Percentiles rank a stretch among this genome's conserved stretches.
These are phyloP conservation scores for Mycena latifolia DNA, from an alignment of 768 basidiomycete genomes.

Conservation along the genomic window DNA sequence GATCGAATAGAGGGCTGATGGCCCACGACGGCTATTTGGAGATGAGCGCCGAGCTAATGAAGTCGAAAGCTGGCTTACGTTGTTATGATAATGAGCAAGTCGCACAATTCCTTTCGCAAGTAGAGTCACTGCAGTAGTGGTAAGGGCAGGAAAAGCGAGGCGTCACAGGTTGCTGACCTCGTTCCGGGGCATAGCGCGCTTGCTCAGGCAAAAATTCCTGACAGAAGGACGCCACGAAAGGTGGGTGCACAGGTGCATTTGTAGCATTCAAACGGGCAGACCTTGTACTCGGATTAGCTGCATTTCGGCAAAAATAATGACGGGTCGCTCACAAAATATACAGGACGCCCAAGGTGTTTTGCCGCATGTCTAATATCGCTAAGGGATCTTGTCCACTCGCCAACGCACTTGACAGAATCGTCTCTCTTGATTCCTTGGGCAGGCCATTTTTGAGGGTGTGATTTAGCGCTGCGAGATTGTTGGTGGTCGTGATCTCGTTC, in stretches of 20 bases:
- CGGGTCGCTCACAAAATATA: constrained; percentile 74
- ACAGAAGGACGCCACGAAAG: constrained; percentile 70
- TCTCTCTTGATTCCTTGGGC: constrained; percentile 70
- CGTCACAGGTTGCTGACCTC: constrained; percentile 58
- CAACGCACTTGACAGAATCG: constrained; percentile 65
- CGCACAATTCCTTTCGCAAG: constrained; percentile 75
- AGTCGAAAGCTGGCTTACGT: constrained; percentile 56
- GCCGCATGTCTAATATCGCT: constrained; percentile 62
- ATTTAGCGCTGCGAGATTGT: constrained; percentile 52
- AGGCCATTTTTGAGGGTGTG: constrained; percentile 59
- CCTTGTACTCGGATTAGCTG: constrained; percentile 47
- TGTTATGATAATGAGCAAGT: constrained; percentile 59
- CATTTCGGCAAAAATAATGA: background rate
- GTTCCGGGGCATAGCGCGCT: constrained; percentile 76
- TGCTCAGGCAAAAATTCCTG: constrained; percentile 70
- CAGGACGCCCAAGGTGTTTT: constrained; percentile 74
- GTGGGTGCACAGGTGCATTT: constrained; percentile 54
- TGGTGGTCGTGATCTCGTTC: constrained; percentile 59
- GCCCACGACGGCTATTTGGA: constrained; percentile 52
- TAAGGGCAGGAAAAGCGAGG: constrained; percentile 18
- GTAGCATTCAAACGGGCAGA: constrained; percentile 66
- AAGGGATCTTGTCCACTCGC: constrained; percentile 79
- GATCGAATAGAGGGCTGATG: constrained; percentile 67
- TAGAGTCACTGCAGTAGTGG: constrained; percentile 61
- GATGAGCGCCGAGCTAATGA: background rate